Conservation (phyloP, 768 basidiomycete species). For the Lentinus tigrinus region DNA sequence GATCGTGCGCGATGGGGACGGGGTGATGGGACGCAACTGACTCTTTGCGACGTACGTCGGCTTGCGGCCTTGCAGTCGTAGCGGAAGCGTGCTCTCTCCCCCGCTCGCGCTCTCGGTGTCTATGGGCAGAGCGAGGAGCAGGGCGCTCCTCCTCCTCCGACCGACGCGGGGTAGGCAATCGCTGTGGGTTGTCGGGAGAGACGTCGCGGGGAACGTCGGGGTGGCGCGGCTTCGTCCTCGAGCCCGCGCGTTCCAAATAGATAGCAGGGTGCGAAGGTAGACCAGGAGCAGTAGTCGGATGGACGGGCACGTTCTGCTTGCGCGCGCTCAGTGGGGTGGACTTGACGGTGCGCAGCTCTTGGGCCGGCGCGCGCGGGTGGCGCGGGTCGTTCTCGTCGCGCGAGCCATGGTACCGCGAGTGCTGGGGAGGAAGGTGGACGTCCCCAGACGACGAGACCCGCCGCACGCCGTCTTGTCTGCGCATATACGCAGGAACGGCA, state of each 20-base stretch:
- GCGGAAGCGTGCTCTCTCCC: not conserved
- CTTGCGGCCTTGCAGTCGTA: too few species aligned
- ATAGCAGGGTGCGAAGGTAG: not conserved
- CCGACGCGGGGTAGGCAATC: constrained; percentile 4
- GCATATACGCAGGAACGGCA: not conserved
- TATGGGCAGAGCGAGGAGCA: not conserved
- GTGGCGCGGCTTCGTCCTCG: not conserved
- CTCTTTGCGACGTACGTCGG: not conserved
- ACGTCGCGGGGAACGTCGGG: constrained; percentile 12
- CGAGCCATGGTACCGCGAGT: not conserved
- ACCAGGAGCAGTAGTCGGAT: not conserved
- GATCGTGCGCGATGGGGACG: not conserved
- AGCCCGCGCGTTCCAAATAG: not conserved
- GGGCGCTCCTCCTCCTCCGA: constrained; percentile 3
- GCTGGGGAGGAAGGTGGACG: not conserved
- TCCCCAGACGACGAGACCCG: constrained; percentile 9
- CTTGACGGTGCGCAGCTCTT: constrained; percentile 2
- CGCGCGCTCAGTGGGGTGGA: constrained; percentile 7
- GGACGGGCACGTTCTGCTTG: not conserved
- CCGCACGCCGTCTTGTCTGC: not conserved
- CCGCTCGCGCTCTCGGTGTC: not conserved
- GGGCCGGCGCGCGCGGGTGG: not conserved
- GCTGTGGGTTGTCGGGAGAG: constrained; percentile 11
- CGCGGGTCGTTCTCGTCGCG: constrained; percentile 1
- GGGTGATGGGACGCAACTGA: too few species aligned